These are phyloP conservation scores for Entomortierella lignicola DNA, from an alignment of 192 early-diverging fungal species.

Conservation along the genomic window DNA sequence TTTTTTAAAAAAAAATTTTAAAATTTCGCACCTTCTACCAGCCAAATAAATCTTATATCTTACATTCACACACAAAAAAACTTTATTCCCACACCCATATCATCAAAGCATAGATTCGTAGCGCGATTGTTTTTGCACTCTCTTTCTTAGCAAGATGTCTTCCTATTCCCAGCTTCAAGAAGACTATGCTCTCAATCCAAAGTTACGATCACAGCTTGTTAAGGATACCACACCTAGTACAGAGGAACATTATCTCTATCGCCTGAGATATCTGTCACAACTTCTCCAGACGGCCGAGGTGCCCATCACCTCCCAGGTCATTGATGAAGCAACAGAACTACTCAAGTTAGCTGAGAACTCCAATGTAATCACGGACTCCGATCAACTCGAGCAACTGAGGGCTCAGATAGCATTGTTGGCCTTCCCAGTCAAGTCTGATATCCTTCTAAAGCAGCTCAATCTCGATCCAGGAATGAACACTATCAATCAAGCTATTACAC, in stretches of 20 bases:
- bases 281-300: conserved; percentile 23
- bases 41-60: not conserved
- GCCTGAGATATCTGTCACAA: conserved; percentile 22
- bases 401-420: conserved; percentile 36
- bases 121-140: not conserved
- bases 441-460: conserved; percentile 19
- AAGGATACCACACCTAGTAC: conserved; percentile 27
- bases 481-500: not conserved
- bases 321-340: conserved; percentile 20
- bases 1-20: too few species aligned
- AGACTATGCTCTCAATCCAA: conserved; percentile 43
- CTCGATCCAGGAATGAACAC: conserved; percentile 1
- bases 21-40: too few species aligned
- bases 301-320: conserved; percentile 20
- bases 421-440: conserved; percentile 42
- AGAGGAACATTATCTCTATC: conserved; percentile 36
- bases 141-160: not conserved
- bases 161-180: conserved; percentile 15
- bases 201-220: conserved; percentile 22
- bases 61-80: too few species aligned
- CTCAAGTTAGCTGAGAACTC: conserved; percentile 26
- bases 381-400: conserved; percentile 6
- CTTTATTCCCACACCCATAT: not conserved
- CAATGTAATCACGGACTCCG: not conserved
- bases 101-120: not conserved